phyloP scores from a whole-genome alignment of 2,329 filamentous ascomycete species.

The Talaromyces sp. region DNA sequence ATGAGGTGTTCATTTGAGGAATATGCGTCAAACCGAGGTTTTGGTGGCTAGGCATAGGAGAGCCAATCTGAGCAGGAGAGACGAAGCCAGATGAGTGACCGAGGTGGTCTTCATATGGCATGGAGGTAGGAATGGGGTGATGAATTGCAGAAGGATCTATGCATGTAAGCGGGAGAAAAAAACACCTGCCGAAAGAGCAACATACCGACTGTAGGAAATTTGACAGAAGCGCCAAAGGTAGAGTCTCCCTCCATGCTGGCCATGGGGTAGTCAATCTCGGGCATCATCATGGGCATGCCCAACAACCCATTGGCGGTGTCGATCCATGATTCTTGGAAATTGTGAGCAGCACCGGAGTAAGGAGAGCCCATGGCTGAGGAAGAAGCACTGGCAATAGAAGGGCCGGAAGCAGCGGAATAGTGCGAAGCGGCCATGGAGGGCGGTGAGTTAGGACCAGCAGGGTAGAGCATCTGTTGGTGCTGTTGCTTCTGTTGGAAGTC shows the following conservation, averaged over 20 bases:
- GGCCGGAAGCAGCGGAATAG: slow-evolving; percentile 51
- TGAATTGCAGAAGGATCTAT: slow-evolving; percentile 17
- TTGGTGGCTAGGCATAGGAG: slow-evolving; percentile 29
- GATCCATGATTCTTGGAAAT: slow-evolving; percentile 59
- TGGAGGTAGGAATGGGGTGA: slow-evolving; percentile 27
- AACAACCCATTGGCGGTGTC: slow-evolving; percentile 49
- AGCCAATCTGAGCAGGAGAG: slow-evolving; percentile 35
- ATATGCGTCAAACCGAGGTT: slow-evolving; percentile 29
- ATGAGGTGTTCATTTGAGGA: slow-evolving; percentile 39
- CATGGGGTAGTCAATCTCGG: slow-evolving; percentile 54
- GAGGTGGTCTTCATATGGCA: slow-evolving; percentile 37
- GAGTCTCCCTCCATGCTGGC: slow-evolving; percentile 44
- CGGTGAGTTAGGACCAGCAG: slow-evolving; percentile 30
- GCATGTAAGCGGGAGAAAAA: neutral
- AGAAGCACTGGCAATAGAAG: slow-evolving; percentile 55
- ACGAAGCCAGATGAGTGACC: slow-evolving; percentile 28
- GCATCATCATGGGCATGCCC: slow-evolving; percentile 57
- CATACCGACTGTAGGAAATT: slow-evolving; percentile 29
- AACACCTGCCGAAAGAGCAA: neutral
- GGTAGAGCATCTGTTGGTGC: slow-evolving; percentile 22
- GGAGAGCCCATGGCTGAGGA: slow-evolving; percentile 67
- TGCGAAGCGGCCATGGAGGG: slow-evolving; percentile 32
- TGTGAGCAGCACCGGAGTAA: slow-evolving; percentile 59
- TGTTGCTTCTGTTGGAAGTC: slow-evolving; percentile 20
- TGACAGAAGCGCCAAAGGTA: slow-evolving; percentile 41